phyloP scores from a whole-genome alignment of 306 rosid genomes.

The Adenanthera pavonina region DNA sequence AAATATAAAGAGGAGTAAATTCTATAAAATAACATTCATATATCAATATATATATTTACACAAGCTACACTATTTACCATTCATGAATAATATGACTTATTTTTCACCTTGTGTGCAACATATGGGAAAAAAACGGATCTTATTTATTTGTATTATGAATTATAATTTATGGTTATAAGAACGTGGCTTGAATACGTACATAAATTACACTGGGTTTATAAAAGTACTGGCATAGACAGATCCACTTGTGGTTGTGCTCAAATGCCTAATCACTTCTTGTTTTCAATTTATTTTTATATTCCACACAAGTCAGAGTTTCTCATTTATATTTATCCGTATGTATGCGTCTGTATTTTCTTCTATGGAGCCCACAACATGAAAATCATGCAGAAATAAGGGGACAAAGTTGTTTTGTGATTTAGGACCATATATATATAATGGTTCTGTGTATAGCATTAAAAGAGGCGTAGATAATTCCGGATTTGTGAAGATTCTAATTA shows the following conservation, averaged over 20 bases:
- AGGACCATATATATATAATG: background rate
- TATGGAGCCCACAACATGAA: slow-evolving; percentile 37
- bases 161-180: no score
- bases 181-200: background rate
- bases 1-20: no score
- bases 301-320: background rate
- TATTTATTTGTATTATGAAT: no score
- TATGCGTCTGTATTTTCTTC: background rate
- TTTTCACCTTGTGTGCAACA: no score
- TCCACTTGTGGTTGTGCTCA: background rate
- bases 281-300: background rate
- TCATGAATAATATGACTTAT: no score
- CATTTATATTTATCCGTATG: background rate
- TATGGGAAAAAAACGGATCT: no score
- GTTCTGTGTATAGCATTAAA: background rate
- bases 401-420: background rate
- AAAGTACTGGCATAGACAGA: background rate
- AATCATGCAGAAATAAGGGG: slow-evolving; percentile 24
- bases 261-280: slow-evolving; percentile 5
- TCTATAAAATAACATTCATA: no score
- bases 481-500: background rate
- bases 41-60: no score
- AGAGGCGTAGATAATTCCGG: background rate
- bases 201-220: background rate
- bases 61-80: background rate